Base-by-base conservation (phyloP, 768 basidiomycete genomes). In the Tulasnella sp. region DNA sequence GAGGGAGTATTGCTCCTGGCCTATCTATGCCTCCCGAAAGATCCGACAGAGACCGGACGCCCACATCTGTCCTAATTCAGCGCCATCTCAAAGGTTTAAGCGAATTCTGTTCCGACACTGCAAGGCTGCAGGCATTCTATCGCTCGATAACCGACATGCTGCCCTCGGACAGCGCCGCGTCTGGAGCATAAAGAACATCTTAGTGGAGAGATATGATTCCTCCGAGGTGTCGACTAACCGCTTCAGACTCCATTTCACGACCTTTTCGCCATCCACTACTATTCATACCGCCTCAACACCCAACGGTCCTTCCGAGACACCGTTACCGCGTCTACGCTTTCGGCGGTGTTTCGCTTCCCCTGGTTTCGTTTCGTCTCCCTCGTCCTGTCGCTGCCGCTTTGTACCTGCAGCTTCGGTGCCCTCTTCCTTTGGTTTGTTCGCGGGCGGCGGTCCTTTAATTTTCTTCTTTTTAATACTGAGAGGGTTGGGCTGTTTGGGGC, bases 381-480 rank as follows among this genome's bases (percentile, higher is more conserved):
- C 64, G 28, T 69, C 64, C 18, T 37, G 12, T 6, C 31, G 64
- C 18, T 69, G 16, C 34, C 64, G 64, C 34, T 69, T 69, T 8
- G 18, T 69, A 20, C 64, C 34, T 69, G 34, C 12, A 69, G 4
- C 64, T 75, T 20, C 74, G 11, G 18, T 16, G 22, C 16, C 48
- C 20, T 11, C 40, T 58, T 69, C 41, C 18, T 41, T 44, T 28
- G 64, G 34, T 41, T 42, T 64, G 11, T 69, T 78, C 37, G 34
- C 50, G 28, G 58, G 60, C 24, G 41, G 22, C 9, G 77, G 60
- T 18, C 1, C 42, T 34, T 84, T 83, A 6, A 83, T 74, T 83
- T 90, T 91, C 86, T 95, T 97, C 89, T 96, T 98, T 89, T 96
- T 96, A 72, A 97, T 87, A 81, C 95, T 96, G 3, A 98, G 89